Conservation (phyloP, 495 filamentous ascomycete species). For the Penicillium longicatenatum region DNA sequence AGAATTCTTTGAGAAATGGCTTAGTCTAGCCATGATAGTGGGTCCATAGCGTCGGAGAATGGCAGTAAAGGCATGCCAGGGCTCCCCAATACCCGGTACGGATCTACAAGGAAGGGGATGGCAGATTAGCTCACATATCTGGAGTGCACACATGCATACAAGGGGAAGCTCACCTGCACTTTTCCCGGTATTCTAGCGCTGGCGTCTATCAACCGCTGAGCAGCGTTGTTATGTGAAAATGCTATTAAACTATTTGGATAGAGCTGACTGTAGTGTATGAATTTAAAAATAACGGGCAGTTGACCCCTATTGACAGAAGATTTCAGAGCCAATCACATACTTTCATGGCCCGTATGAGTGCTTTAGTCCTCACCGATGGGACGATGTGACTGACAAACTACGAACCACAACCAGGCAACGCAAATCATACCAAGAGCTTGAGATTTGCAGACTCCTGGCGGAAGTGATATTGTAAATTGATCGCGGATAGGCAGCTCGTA, state of each 20-base stretch:
- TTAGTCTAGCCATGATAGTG: constrained; percentile 12
- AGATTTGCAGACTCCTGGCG: constrained; percentile 4
- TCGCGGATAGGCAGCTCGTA: constrained; percentile 28
- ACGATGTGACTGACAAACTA: neutral
- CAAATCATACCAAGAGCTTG: neutral
- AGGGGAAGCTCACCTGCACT: constrained; percentile 20
- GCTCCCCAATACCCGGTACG: constrained; percentile 27
- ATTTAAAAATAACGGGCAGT: neutral
- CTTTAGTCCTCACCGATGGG: neutral
- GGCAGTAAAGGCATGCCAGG: constrained; percentile 25
- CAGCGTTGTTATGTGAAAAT: neutral
- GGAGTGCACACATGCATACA: constrained; percentile 13
- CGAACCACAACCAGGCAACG: neutral
- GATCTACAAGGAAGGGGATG: constrained; percentile 21
- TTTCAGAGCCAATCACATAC: neutral
- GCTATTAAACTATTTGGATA: neutral
- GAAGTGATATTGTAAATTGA: constrained; percentile 13
- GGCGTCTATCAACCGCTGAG: neutral
- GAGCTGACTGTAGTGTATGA: neutral
- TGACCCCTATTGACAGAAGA: neutral
- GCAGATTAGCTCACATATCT: constrained; percentile 24
- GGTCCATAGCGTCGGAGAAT: constrained; percentile 21
- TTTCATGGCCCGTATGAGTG: neutral
- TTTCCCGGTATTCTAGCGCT: neutral
- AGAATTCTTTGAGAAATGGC: constrained; percentile 2